Evolutionary conservation across 768 basidiomycete species (phyloP).

Genomic region (Hypholoma fasciculare): DNA sequence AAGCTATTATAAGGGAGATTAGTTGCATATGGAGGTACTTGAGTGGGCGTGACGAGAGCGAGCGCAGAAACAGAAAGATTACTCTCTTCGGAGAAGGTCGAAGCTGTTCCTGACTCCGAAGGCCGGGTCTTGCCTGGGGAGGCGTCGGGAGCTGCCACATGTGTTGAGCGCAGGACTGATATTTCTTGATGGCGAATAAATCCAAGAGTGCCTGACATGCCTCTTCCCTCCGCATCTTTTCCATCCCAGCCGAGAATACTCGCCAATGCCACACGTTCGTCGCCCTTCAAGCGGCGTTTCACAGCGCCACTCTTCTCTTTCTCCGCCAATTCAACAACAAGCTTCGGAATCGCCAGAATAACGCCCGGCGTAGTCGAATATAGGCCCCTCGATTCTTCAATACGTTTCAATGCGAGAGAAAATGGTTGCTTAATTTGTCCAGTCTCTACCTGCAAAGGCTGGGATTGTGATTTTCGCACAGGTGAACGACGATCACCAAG

Average conservation of each 20-base stretch:
- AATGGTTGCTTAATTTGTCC: slow-evolving; percentile 30
- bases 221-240: slow-evolving; percentile 36
- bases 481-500: slow-evolving; percentile 28
- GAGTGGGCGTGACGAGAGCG: slow-evolving; percentile 4
- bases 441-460: neutral
- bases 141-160: slow-evolving; percentile 25
- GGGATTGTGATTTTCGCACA: slow-evolving; percentile 12
- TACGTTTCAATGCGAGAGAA: slow-evolving; percentile 34
- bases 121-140: neutral
- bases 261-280: slow-evolving; percentile 53
- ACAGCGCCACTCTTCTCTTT: slow-evolving; percentile 37
- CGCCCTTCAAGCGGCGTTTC: slow-evolving; percentile 47
- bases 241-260: slow-evolving; percentile 66
- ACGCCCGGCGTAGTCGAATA: slow-evolving; percentile 60
- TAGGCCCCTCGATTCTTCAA: slow-evolving; percentile 38
- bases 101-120: slow-evolving; percentile 2
- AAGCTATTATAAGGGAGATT: slow-evolving; percentile 16
- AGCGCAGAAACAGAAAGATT: slow-evolving; percentile 4
- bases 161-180: slow-evolving; percentile 48
- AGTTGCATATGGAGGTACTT: slow-evolving; percentile 8
- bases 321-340: slow-evolving; percentile 50
- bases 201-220: slow-evolving; percentile 50
- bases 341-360: slow-evolving; percentile 41
- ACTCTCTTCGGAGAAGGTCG: slow-evolving; percentile 2
- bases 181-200: slow-evolving; percentile 62